Evolutionary conservation across 768 basidiomycete species (phyloP), one percentile per base, ranked within the genome.

Genomic region (Clathrus columnatus): DNA sequence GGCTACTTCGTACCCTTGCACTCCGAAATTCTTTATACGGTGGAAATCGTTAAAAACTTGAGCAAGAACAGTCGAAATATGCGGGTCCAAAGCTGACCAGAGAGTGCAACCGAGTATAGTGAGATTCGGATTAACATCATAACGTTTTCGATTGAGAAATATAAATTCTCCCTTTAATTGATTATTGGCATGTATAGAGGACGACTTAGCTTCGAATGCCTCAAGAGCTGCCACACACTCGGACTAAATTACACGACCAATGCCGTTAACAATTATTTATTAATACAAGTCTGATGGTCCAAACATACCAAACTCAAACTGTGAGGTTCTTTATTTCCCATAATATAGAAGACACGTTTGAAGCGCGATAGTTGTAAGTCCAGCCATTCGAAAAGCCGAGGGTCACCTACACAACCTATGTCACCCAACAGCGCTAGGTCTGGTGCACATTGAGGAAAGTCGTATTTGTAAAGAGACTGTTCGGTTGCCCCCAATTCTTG

Each of bases 51-150:
- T 69, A 1, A 73, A 54, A 27, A 60, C 50, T 57, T 56, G 60
- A 6, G 57, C 56, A 45, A 71, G 59, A 32, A 65, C 57, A 54
- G 64, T 62, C 17, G 64, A 49, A 28, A 65, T 59, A 14, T 61
- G 63, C 0, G 64, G 63, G 54, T 69, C 60, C 26, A 73, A 63
- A 3, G 50, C 46, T 1, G 68, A 63, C 70, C 72, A 73, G 23
- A 74, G 67, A 2, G 72, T 73, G 62, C 71, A 73, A 4, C 72
- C 73, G 16, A 73, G 69, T 11, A 73, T 59, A 23, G 69, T 70
- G 20, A 70, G 42, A 1, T 56, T 65, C 3, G 64, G 59, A 5
- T 64, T 61, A 20, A 72, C 42, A 51, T 73, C 69, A 59, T 66
- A 59, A 24, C 70, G 67, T 21, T 65, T 67, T 43, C 65, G 65